Conservation (phyloP, 768 basidiomycete genomes). For the Pleurotus ostreatus region DNA sequence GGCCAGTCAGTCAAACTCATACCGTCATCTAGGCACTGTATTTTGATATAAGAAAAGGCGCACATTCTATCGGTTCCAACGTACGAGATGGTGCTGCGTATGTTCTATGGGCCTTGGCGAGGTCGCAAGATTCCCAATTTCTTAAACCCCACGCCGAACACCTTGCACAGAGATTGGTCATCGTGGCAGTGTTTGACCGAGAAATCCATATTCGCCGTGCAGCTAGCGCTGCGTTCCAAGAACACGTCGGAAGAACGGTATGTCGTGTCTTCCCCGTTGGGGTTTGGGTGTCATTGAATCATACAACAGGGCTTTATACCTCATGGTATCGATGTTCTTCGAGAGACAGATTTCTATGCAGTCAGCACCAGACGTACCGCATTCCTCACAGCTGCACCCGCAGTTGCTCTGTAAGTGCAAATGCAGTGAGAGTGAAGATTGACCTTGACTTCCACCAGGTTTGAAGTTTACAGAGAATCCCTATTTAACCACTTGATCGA, state of each 20-base stretch:
- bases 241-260: slow-evolving; percentile 92
- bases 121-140: slow-evolving; percentile 59
- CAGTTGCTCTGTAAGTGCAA: slow-evolving; percentile 73
- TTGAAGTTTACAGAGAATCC: slow-evolving; percentile 65
- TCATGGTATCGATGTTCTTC: slow-evolving; percentile 90
- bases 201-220: slow-evolving; percentile 94
- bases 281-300: neutral
- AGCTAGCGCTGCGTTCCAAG: slow-evolving; percentile 96
- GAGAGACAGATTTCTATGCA: slow-evolving; percentile 92
- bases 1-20: neutral
- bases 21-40: slow-evolving; percentile 65
- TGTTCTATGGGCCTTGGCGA: slow-evolving; percentile 90
- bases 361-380: slow-evolving; percentile 83
- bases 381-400: slow-evolving; percentile 79
- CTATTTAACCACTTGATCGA: slow-evolving; percentile 72
- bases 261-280: slow-evolving; percentile 21
- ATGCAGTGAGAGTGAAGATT: neutral
- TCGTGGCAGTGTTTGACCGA: slow-evolving; percentile 84
- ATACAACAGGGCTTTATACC: slow-evolving; percentile 74
- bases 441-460: slow-evolving; percentile 40
- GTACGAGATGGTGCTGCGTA: slow-evolving; percentile 95
- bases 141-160: slow-evolving; percentile 57
- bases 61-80: slow-evolving; percentile 91
- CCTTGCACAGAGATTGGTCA: slow-evolving; percentile 70
- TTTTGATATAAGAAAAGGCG: slow-evolving; percentile 88